These are phyloP conservation scores for Aspergillus vadensis DNA, from an alignment of 2,329 filamentous ascomycete species.

Conservation along the genomic window DNA sequence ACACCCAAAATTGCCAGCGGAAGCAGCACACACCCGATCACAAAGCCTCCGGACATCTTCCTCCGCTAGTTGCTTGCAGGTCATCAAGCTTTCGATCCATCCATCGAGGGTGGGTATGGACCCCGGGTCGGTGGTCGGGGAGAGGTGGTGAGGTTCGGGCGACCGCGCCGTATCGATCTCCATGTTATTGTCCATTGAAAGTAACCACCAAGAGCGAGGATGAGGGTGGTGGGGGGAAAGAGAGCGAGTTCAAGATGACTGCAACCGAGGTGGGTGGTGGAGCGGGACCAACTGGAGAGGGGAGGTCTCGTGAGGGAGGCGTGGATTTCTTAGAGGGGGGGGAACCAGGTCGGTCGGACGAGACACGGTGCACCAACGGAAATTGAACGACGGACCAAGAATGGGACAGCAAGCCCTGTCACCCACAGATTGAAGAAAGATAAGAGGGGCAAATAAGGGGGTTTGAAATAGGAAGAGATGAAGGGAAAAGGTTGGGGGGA, in stretches of 20 bases:
- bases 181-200: constrained; percentile 93
- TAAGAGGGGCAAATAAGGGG: not conserved
- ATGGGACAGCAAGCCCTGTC: constrained; percentile 4
- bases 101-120: constrained; percentile 92
- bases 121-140: constrained; percentile 77
- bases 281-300: constrained; percentile 21
- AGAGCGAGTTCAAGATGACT: constrained; percentile 15
- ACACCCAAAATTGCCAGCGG: not conserved
- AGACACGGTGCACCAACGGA: constrained; percentile 6
- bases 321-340: constrained; percentile 14
- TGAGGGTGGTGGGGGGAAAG: not conserved
- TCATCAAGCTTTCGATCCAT: constrained; percentile 98
- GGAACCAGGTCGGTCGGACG: constrained; percentile 10
- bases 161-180: constrained; percentile 87
- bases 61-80: constrained; percentile 96
- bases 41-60: constrained; percentile 93
- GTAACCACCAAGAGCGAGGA: constrained; percentile 16
- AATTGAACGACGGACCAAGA: not conserved
- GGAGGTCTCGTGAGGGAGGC: constrained; percentile 39
- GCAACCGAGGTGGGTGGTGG: constrained; percentile 27
- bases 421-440: constrained; percentile 8
- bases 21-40: constrained; percentile 74
- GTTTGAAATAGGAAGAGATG: not conserved
- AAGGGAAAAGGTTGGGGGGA: constrained; percentile 7
- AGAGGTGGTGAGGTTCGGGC: constrained; percentile 74